Evolutionary conservation across 805 yeast genomes (phyloP).

Genomic region (Ogataea kodamae): DNA sequence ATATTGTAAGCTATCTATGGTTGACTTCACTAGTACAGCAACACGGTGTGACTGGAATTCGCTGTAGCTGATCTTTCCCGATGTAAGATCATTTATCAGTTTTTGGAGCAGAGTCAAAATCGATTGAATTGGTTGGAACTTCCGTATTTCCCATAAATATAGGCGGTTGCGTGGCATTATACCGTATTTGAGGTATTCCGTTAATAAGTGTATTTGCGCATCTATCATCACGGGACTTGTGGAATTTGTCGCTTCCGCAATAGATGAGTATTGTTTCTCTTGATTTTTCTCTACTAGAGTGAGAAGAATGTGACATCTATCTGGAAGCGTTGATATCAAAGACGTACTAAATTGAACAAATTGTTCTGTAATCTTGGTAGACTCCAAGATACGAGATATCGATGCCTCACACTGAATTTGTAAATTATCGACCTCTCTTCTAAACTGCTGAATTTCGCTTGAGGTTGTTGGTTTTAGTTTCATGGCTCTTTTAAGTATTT

Average conservation of each 20-base stretch:
- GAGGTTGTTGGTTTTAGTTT: not conserved
- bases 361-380: constrained; percentile 16
- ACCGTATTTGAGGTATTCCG: constrained; percentile 21
- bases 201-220: constrained; percentile 21
- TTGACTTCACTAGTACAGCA: constrained; percentile 15
- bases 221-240: constrained; percentile 3
- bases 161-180: constrained; percentile 21
- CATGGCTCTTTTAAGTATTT: constrained; percentile 15
- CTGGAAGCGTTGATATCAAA: constrained; percentile 20
- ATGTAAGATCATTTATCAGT: constrained; percentile 11
- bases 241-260: not conserved
- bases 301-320: constrained; percentile 20
- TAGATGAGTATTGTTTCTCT: constrained; percentile 5
- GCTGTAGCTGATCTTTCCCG: constrained; percentile 1
- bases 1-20: constrained; percentile 21
- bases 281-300: not conserved
- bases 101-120: constrained; percentile 18
- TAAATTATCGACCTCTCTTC: constrained; percentile 22
- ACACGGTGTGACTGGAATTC: constrained; percentile 9
- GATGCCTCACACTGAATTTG: constrained; percentile 20
- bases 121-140: constrained; percentile 27
- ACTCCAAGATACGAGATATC: constrained; percentile 22
- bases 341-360: constrained; percentile 20
- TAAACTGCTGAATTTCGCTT: constrained; percentile 5
- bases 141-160: constrained; percentile 27